Evolutionary conservation across 768 basidiomycete genomes (phyloP).

Genomic region (Amanita brunnescens): DNA sequence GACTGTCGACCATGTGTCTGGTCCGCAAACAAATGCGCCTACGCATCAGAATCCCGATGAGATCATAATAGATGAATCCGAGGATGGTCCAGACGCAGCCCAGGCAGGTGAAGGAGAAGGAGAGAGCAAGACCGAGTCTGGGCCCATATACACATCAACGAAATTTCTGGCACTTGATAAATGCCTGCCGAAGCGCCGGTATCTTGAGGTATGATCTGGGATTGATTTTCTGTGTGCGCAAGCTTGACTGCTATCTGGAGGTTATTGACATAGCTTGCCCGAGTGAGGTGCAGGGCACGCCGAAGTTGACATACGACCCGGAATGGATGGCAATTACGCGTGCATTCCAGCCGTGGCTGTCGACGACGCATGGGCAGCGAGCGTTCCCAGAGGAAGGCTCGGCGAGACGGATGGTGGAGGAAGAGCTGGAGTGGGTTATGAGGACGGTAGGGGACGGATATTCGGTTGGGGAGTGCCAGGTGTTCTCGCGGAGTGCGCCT

Average conservation of each 20-base stretch:
- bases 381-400: conserved; percentile 52
- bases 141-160: conserved; percentile 38
- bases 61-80: conserved; percentile 36
- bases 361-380: conserved; percentile 37
- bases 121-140: conserved; percentile 30
- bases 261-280: conserved; percentile 48
- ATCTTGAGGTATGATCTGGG: conserved; percentile 56
- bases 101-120: conserved; percentile 20
- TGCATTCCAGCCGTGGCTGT: conserved; percentile 76
- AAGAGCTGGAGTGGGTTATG: conserved; percentile 61
- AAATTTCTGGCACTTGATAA: conserved; percentile 89
- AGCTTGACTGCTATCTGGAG: conserved; percentile 28
- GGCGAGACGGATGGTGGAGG: conserved; percentile 43
- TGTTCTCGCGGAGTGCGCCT: conserved; percentile 61
- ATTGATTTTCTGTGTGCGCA: neutral
- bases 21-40: conserved; percentile 1
- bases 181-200: conserved; percentile 67
- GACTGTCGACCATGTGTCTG: conserved; percentile 33
- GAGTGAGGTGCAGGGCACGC: conserved; percentile 11
- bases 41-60: conserved; percentile 39
- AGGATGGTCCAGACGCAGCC: conserved; percentile 19
- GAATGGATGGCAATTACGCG: conserved; percentile 94
- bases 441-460: conserved; percentile 26
- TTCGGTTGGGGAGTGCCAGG: conserved; percentile 48
- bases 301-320: conserved; percentile 63